These are phyloP conservation scores for Botrytis cinerea DNA, from an alignment of 2,329 filamentous ascomycete genomes.

Conservation along the genomic window DNA sequence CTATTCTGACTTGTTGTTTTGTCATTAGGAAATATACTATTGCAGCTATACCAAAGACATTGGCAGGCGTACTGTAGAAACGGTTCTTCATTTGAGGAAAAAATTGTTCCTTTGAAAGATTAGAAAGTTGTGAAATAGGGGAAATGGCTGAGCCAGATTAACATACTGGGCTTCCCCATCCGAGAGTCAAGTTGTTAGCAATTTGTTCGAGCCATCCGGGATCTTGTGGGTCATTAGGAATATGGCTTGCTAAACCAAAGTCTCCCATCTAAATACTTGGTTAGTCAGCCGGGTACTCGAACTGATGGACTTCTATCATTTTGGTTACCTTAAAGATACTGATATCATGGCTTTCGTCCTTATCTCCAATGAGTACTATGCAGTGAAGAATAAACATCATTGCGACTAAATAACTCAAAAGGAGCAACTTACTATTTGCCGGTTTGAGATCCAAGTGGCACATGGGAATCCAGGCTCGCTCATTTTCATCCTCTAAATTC, in stretches of 20 bases:
- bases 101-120: neutral
- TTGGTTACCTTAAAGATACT: neutral
- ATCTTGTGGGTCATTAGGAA: constrained; percentile 4
- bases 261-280: neutral
- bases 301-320: neutral
- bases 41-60: constrained; percentile 10
- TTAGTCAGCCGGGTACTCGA: neutral
- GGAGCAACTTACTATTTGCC: neutral
- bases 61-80: constrained; percentile 10
- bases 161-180: neutral
- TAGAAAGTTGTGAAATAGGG: neutral
- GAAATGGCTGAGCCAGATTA: neutral
- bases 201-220: neutral
- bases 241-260: neutral
- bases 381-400: neutral
- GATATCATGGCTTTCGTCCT: neutral
- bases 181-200: neutral
- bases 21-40: constrained; percentile 5
- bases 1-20: neutral
- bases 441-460: constrained; percentile 11
- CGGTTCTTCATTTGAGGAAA: constrained; percentile 8
- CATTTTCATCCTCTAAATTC: neutral
- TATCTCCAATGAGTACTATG: constrained; percentile 1
- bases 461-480: neutral
- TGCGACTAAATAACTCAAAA: neutral